Base-by-base conservation (phyloP, 2,329 filamentous ascomycete species). In the Cladosporium austrohemisphaericum region DNA sequence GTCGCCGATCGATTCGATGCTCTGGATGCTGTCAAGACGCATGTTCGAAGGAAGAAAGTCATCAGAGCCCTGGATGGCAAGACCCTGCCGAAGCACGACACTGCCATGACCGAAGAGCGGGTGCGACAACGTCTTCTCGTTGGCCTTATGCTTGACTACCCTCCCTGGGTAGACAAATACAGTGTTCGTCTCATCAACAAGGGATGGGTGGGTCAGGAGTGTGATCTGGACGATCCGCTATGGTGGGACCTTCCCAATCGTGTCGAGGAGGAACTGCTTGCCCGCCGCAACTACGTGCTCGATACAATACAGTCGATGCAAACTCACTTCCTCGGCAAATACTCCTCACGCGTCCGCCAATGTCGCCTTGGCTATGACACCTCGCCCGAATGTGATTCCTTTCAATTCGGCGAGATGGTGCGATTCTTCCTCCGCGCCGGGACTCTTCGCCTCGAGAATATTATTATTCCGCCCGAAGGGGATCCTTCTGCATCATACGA, bases 371-470 rank as follows among this genome's bases (percentile, higher is more conserved):
- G 86, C 45, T 90, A 90, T 65, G 85, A 88, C 60, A 83, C 81
- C 2, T 86, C 81, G 53, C 68, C 77, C 2, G 80, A 85, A 33
- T 90, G 86, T 65, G 86, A 91, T 68, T 83, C 81, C 2, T 91
- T 85, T 60, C 86, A 91, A 66, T 77, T 91, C 1, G 86, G 86
- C 18, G 85, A 90, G 67, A 87, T 87, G 75, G 68, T 88, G 55
- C 82, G 81, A 56, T 90, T 90, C 66, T 77, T 90, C 28, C 69
- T 74, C 11, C 75, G 76, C 55, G 80, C 81, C 55, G 75, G 77
- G 22, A 77, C 87, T 0, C 60, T 88, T 3, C 78, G 76, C 29
- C 67, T 88, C 1, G 66, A 71, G 52, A 67, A 71, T 20, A 69
- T 65, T 18, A 68, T 77, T 11, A 67, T 59, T 7, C 53, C 32